phyloP scores from a whole-genome alignment of 1,284 basidiomycete species.

The Leccinum colubrinum region DNA sequence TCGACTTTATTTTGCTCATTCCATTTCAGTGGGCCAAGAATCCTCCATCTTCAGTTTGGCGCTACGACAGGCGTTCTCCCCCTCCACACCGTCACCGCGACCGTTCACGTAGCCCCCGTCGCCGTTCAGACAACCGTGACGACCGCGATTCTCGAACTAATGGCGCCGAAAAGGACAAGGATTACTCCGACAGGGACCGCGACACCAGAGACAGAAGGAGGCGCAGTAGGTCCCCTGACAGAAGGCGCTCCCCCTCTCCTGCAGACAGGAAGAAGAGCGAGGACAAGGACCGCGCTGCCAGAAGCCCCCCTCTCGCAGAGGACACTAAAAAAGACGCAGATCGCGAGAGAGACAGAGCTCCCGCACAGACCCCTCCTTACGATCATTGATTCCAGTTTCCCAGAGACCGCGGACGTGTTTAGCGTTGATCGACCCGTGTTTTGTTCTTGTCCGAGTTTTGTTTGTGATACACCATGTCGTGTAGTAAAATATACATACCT shows the following conservation, averaged over 20 bases:
- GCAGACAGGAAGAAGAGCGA: conserved; percentile 43
- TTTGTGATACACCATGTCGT: conserved; percentile 14
- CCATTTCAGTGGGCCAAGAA: conserved; percentile 81
- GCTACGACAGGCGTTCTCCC: conserved; percentile 65
- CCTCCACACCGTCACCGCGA: conserved; percentile 48
- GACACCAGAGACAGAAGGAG: conserved; percentile 44
- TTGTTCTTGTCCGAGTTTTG: conserved; percentile 4
- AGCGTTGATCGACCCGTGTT: neutral
- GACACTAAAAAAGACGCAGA: conserved; percentile 46
- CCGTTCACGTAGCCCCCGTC: conserved; percentile 44
- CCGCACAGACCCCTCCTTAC: conserved; percentile 48
- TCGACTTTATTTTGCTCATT: neutral
- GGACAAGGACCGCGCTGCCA: conserved; percentile 45
- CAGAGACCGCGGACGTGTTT: conserved; percentile 6
- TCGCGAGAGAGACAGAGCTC: conserved; percentile 34
- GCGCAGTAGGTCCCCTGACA: conserved; percentile 46
- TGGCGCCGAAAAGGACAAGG: conserved; percentile 43
- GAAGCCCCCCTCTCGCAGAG: conserved; percentile 43
- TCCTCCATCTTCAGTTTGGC: conserved; percentile 85
- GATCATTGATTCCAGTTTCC: conserved; percentile 37
- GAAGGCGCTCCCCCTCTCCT: conserved; percentile 49
- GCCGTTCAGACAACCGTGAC: conserved; percentile 33
- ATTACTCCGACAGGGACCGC: conserved; percentile 26
- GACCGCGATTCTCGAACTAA: conserved; percentile 43
- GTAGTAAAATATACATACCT: conserved; percentile 19